Base-by-base conservation (phyloP, 177 flowering plant genomes). In the Telopea speciosissima region DNA sequence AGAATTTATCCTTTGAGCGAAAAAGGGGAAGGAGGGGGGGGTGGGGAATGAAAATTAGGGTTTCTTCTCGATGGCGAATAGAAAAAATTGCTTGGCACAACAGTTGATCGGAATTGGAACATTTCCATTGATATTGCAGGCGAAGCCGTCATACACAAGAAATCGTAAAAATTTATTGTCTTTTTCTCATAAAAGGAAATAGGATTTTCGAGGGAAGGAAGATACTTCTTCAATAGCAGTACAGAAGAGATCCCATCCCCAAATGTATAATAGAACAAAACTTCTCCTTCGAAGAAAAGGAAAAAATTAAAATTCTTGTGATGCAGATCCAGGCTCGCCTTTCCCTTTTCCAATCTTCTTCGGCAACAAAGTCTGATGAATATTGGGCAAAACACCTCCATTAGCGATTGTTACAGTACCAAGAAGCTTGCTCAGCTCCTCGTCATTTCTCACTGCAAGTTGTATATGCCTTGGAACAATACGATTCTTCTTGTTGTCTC, bases 401-500 rank as follows among this genome's bases (percentile, higher is more conserved):
- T 83, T 83, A 0, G 90, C 83, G 31, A 87, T 85, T 1, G 87
- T 86, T 11, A 86, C 90, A 17, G 76, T 26, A 1, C 90, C 87
- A 77, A 87, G 59, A 33, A 87, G 81, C 81, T 84, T 87, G 72
- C 88, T 84, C 70, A 87, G 64, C 74, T 87, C 90, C 66, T 87
- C 87, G 26, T 87, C 90, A 22, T 87, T 87, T 73, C 87, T 78
- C 70, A 87, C 90, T 1, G 90, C 90, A 8, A 87, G 76, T 72
- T 87, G 90, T 58, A 87, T 85, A 36, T 87, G 90, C 83, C 88
- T 78, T 1, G 90, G 90, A 13, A 81, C 78, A 8, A 87, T 85
- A 24, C 90, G 63, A 28, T 71, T 82, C 85, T 85, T 85, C 83
- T 86, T 86, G 78, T 85, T 86, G 49, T 86, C 90, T 63, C 90